Evolutionary conservation across 768 basidiomycete genomes (phyloP), one percentile per base, ranked within the genome.

Genomic region (Tricholoma hemisulphureum): DNA sequence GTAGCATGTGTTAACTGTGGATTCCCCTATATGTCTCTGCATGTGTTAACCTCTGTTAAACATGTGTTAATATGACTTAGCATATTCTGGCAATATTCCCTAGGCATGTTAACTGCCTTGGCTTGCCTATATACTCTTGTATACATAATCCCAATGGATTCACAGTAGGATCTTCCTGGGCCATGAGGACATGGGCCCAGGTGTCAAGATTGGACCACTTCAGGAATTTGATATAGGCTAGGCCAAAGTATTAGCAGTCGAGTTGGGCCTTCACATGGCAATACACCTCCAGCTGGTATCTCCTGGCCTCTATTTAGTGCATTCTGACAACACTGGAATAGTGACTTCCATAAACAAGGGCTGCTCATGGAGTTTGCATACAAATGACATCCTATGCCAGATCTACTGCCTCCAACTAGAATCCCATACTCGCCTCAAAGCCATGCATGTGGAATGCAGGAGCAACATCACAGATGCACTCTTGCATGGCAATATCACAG

Each of bases 321-420:
- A 61, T 16, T 73, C 71, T 1, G 73, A 75, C 75, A 76, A 77
- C 60, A 20, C 21, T 1, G 73, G 72, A 0, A 69, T 77, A 1
- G 69, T 76, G 0, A 28, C 55, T 1, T 67, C 67, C 1, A 14
- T 71, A 16, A 65, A 68, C 59, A 66, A 65, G 24, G 75, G 75
- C 2, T 53, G 69, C 0, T 72, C 70, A 1, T 58, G 61, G 35
- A 72, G 59, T 49, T 13, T 26, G 1, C 52, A 67, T 20, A 66
- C 67, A 4, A 76, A 76, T 62, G n/a, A 24, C 1, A 60, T 71
- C 5, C 60, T 76, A 2, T 65, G 68, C 54, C 55, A 69, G 1
- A 63, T 74, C 13, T 70, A 67, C 48, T 2, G 10, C 3, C 10
- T 63, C 3, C 61, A 66, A 14, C 67, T 67, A 1, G 10, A 29